Evolutionary conservation across 2,329 filamentous ascomycete genomes (phyloP), one percentile per base, ranked within the genome.

Genomic region (Blastomyces gilchristii): DNA sequence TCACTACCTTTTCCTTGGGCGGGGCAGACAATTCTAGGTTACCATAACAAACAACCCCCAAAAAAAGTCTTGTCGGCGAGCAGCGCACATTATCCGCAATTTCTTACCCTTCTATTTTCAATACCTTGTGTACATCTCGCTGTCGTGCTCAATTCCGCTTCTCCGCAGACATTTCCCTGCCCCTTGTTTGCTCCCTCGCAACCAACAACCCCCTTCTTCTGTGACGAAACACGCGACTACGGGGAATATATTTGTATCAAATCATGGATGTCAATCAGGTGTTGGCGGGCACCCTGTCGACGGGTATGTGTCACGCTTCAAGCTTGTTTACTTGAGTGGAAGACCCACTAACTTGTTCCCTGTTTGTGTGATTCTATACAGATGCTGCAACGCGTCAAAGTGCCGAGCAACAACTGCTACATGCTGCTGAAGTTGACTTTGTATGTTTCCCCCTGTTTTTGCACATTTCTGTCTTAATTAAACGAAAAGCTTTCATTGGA

Each of bases 341-440:
- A 22, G 53, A 57, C 25, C 22, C 39, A 47, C 22, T 59, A 41
- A 45, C 39, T 47, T 45, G 25, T 12, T 18, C 43, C 11, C 7
- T 47, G 31, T 53, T 63, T 53, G 34, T 58, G 50, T 52, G 43
- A 50, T 72, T 62, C 66, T 65, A 28, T 69, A 66, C 76, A 97
- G 94, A 99, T 85, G 89, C 91, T 77, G 84, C 86, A 75, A 87
- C 90, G 78, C 92, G 94, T 83, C 87, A 90, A 77, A 87, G 87
- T 78, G 93, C 94, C 71, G 94, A 99, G 81, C 88, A 94, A 78
- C 92, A 97, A 81, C 90, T 99, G 71, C 86, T 83, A 71, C 90
- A 94, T 79, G 94, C 94, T 72, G 90, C 93, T 69, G 91, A 96
- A 78, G 88, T 87, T 75, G 93, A 99, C 81, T 99, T 97, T 78